phyloP scores from a whole-genome alignment of 495 filamentous ascomycete species.

The Aspergillus egyptiacus region DNA sequence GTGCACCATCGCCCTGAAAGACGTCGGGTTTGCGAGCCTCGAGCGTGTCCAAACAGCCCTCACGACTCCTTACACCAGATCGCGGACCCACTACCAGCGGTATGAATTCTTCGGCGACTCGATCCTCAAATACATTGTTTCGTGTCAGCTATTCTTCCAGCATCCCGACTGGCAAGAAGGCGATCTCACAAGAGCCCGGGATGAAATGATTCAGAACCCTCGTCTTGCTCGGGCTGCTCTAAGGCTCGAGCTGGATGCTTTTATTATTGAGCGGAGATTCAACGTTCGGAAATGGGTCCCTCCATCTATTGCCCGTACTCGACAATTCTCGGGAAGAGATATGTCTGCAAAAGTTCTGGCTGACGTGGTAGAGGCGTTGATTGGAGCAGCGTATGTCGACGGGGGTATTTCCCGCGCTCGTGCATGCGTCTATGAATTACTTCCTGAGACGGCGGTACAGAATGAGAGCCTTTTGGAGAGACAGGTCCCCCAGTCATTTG shows the following conservation, averaged over 20 bases:
- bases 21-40: constrained; percentile 48
- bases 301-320: constrained; percentile 46
- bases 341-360: constrained; percentile 76
- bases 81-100: constrained; percentile 68
- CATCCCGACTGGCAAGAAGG: constrained; percentile 71
- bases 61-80: constrained; percentile 55
- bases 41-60: constrained; percentile 64
- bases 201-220: constrained; percentile 65
- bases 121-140: constrained; percentile 69
- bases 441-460: constrained; percentile 48
- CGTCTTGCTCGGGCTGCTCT: constrained; percentile 60
- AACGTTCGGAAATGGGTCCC: constrained; percentile 67
- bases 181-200: constrained; percentile 62
- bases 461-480: constrained; percentile 14
- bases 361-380: constrained; percentile 81
- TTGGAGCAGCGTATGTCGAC: constrained; percentile 70
- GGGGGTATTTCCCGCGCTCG: constrained; percentile 60
- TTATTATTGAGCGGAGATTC: constrained; percentile 64
- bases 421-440: constrained; percentile 56
- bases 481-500: constrained; percentile 1
- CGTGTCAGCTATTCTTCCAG: constrained; percentile 57
- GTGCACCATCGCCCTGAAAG: constrained; percentile 51
- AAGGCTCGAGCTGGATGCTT: constrained; percentile 59
- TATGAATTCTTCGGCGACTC: constrained; percentile 86
- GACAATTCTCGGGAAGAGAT: constrained; percentile 12